A percentile compares a stretch with the other conserved stretches of the same genome.
phyloP scores from a whole-genome alignment of 257 asterid genomes.

The Agastache rugosa region DNA sequence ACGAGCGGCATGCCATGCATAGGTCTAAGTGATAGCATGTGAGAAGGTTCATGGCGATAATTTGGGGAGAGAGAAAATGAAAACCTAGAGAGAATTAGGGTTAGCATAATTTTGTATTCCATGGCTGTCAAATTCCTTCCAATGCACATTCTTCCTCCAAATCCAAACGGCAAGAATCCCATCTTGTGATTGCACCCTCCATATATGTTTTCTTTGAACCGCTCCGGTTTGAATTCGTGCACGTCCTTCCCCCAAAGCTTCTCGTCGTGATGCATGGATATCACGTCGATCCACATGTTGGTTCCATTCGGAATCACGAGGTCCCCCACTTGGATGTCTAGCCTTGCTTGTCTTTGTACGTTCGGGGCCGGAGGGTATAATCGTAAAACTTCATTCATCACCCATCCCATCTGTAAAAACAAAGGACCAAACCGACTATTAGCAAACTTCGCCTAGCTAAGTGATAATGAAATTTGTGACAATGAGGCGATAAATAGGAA shows the following conservation, averaged over 20 bases:
- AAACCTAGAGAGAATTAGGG: conserved; percentile 61
- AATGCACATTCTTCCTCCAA: conserved; percentile 93
- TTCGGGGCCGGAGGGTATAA: conserved; percentile 85
- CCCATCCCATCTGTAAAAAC: conserved; percentile 86
- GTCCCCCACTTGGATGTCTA: conserved; percentile 60
- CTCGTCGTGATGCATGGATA: conserved; percentile 82
- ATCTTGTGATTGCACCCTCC: conserved; percentile 90
- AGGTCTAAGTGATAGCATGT: conserved; percentile 86
- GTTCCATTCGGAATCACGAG: conserved; percentile 69
- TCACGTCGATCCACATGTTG: conserved; percentile 88
- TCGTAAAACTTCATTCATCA: conserved; percentile 78
- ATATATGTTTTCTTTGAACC: conserved; percentile 55
- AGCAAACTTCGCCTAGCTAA: background rate
- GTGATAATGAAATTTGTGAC: background rate
- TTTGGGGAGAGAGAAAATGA: conserved; percentile 71
- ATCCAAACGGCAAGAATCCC: conserved; percentile 90
- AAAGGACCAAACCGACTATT: background rate
- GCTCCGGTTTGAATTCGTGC: conserved; percentile 73
- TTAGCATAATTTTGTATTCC: conserved; percentile 78
- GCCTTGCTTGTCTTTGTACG: conserved; percentile 78
- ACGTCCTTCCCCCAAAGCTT: conserved; percentile 76
- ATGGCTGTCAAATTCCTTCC: conserved; percentile 71
- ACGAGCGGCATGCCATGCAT: conserved; percentile 72
- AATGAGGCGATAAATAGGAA: background rate
- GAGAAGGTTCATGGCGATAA: conserved; percentile 68